phyloP scores from a whole-genome alignment of 148 eudicot species.

The Oxyria digyna region DNA sequence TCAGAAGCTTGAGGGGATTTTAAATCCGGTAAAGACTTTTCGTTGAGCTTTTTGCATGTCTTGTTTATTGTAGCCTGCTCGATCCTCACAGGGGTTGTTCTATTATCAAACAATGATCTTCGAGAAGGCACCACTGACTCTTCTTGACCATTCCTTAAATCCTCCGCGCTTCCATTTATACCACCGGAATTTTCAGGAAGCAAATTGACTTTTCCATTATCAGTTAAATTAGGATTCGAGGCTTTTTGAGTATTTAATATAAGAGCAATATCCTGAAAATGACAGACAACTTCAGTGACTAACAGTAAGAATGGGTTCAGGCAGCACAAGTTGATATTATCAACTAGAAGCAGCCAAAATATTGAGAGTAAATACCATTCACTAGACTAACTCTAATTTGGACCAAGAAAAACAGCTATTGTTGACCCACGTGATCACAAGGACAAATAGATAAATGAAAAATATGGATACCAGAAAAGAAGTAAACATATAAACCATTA shows the following conservation, averaged over 20 bases:
- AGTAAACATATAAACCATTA: neutral
- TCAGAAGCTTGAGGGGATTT: neutral
- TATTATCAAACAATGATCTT: constrained; percentile 11
- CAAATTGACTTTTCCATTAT: constrained; percentile 13
- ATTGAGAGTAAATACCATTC: neutral
- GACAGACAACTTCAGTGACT: neutral
- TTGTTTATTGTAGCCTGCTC: neutral
- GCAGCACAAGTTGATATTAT: neutral
- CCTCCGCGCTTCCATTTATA: constrained; percentile 5
- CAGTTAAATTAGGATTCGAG: constrained; percentile 1
- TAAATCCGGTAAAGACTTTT: neutral
- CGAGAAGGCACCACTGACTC: constrained; percentile 16
- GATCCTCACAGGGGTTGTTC: constrained; percentile 1
- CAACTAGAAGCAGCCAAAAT: neutral
- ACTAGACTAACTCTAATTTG: neutral
- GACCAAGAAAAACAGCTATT: neutral
- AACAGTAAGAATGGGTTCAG: neutral
- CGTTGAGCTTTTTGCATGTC: neutral
- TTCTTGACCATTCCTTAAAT: constrained; percentile 10
- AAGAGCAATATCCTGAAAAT: constrained; percentile 22
- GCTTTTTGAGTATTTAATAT: constrained; percentile 14
- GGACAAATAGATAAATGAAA: neutral
- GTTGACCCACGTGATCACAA: neutral
- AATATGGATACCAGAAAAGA: neutral
- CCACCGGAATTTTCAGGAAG: constrained; percentile 10